These are phyloP conservation scores for Leccinum subrobustum DNA, from an alignment of 1,284 basidiomycete genomes.

Conservation along the genomic window DNA sequence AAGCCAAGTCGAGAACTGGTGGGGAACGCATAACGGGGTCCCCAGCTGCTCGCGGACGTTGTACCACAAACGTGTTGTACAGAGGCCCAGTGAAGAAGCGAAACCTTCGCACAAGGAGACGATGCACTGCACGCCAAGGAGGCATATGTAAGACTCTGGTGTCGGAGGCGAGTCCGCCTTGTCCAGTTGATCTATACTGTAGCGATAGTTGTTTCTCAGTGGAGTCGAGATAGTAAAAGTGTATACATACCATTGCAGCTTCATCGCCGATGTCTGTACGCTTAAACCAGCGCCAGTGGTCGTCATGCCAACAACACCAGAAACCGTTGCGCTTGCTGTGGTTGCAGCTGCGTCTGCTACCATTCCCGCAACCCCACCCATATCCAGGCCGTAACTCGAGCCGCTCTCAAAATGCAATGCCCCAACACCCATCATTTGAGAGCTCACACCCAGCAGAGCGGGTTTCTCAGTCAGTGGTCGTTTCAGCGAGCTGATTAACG, in stretches of 20 bases:
- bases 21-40: slow-evolving; percentile 50
- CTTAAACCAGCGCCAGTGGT: slow-evolving; percentile 43
- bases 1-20: slow-evolving; percentile 57
- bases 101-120: slow-evolving; percentile 89
- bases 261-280: slow-evolving; percentile 72
- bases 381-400: slow-evolving; percentile 50
- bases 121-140: slow-evolving; percentile 87
- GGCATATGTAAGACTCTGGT: slow-evolving; percentile 90
- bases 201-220: slow-evolving; percentile 1
- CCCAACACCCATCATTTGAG: slow-evolving; percentile 80
- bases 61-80: slow-evolving; percentile 65
- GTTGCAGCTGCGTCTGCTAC: slow-evolving; percentile 81
- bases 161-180: slow-evolving; percentile 92
- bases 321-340: slow-evolving; percentile 78
- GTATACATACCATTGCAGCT: slow-evolving; percentile 72
- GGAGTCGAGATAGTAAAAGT: background rate
- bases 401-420: slow-evolving; percentile 42
- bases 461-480: slow-evolving; percentile 88
- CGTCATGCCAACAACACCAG: slow-evolving; percentile 71
- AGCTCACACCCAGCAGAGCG: slow-evolving; percentile 71
- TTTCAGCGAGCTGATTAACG: slow-evolving; percentile 81
- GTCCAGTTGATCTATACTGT: slow-evolving; percentile 92
- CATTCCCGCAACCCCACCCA: slow-evolving; percentile 79
- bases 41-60: slow-evolving; percentile 59
- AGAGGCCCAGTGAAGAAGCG: slow-evolving; percentile 70